Conservation (phyloP, 2,329 filamentous ascomycete species). For the Calonectria honghensis region DNA sequence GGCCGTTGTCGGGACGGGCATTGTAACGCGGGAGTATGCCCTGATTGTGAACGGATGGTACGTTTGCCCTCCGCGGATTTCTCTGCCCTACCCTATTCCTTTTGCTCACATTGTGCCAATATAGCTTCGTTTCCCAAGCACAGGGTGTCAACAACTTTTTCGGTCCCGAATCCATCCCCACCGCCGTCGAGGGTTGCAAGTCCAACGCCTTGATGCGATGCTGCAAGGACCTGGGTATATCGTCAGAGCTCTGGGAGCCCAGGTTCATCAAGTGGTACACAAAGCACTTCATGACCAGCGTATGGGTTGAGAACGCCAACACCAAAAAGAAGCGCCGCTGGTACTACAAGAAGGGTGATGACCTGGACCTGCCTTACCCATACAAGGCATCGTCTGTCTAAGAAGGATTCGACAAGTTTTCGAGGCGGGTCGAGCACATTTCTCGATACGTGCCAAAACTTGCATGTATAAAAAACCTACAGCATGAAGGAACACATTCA, state of each 20-base stretch:
- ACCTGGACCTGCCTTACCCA: constrained; percentile 82
- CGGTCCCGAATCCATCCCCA: constrained; percentile 90
- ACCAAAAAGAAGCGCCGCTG: constrained; percentile 95
- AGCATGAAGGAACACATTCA: background rate
- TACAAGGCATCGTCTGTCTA: constrained; percentile 65
- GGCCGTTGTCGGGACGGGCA: constrained; percentile 86
- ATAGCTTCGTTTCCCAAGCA: constrained; percentile 91
- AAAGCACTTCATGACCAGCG: constrained; percentile 84
- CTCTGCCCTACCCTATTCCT: background rate
- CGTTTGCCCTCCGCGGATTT: constrained; percentile 51
- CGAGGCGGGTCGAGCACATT: background rate
- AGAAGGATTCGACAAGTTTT: background rate
- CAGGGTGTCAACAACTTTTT: constrained; percentile 98
- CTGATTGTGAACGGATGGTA: constrained; percentile 92
- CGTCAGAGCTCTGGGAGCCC: constrained; percentile 97
- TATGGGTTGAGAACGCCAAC: constrained; percentile 90
- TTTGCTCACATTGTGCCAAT: constrained; percentile 19
- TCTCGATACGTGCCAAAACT: background rate
- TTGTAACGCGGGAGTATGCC: constrained; percentile 93
- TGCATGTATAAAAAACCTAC: background rate
- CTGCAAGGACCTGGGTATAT: constrained; percentile 97
- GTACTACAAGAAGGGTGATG: constrained; percentile 81
- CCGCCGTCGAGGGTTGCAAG: constrained; percentile 96
- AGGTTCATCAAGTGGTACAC: constrained; percentile 90
- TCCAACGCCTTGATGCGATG: constrained; percentile 98